phyloP scores from a whole-genome alignment of 2,329 filamentous ascomycete species.

The Stemphylium lycopersici region DNA sequence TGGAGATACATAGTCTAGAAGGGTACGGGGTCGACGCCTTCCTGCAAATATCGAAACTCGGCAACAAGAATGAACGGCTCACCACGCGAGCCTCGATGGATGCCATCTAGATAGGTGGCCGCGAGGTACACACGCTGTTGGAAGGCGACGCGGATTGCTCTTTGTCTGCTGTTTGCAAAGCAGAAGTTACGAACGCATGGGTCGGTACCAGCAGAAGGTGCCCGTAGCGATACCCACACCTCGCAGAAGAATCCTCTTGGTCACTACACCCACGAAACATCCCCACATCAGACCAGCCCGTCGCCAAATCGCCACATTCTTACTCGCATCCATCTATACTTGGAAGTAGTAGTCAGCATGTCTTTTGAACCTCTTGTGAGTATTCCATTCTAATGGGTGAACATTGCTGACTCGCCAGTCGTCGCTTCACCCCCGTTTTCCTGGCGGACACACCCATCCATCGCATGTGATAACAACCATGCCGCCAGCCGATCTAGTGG shows the following conservation, averaged over 20 bases:
- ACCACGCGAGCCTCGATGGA: slow-evolving; percentile 63
- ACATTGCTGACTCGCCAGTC: slow-evolving; percentile 10
- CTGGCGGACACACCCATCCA: slow-evolving; percentile 26
- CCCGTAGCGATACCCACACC: not conserved
- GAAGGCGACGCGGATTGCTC: not conserved
- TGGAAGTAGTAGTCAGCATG: not conserved
- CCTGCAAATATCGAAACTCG: slow-evolving; percentile 91
- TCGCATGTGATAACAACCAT: not conserved
- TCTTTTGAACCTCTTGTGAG: slow-evolving; percentile 1
- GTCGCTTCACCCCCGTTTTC: not conserved
- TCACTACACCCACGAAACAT: too few species aligned
- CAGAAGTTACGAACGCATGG: not conserved
- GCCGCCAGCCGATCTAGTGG: not conserved
- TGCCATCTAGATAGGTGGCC: slow-evolving; percentile 46
- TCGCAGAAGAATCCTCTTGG: too few species aligned
- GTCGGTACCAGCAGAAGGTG: not conserved
- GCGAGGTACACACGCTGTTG: not conserved
- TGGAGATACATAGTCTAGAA: slow-evolving; percentile 90
- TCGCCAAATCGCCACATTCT: slow-evolving; percentile 6
- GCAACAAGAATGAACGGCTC: slow-evolving; percentile 97
- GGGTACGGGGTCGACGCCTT: slow-evolving; percentile 97
- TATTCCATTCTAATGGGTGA: not conserved
- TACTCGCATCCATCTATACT: slow-evolving; percentile 10
- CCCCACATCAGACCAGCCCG: too few species aligned
- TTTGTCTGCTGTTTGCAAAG: not conserved